Evolutionary conservation across 805 yeast species (phyloP).

Genomic region (Lipomyces mesembrius): DNA sequence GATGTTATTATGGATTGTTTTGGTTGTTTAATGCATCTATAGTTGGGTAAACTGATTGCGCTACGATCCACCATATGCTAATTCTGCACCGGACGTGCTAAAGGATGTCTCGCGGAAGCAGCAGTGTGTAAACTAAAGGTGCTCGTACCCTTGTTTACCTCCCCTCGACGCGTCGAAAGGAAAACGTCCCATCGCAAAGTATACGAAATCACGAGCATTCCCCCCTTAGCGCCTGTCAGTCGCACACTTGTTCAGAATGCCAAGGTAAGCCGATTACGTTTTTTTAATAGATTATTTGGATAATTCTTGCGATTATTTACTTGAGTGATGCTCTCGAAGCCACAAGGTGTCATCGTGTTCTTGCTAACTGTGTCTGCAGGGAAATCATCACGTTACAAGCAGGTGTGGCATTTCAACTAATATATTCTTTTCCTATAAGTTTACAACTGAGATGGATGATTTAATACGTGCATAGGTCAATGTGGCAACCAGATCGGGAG

Average conservation of each 20-base stretch:
- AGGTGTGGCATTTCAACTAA: conserved; percentile 18
- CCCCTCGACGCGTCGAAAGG: neutral
- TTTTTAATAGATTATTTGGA: neutral
- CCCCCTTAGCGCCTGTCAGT: neutral
- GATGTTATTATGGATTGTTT: neutral
- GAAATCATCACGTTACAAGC: conserved; percentile 43
- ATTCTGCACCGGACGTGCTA: too few relatives aligned
- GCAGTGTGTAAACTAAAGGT: neutral
- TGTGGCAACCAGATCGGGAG: conserved; percentile 97
- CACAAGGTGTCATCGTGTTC: neutral
- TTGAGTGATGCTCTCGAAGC: neutral
- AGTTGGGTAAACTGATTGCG: neutral
- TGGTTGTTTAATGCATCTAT: too few relatives aligned
- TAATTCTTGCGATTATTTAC: neutral
- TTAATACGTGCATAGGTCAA: conserved; percentile 58
- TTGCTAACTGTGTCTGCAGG: conserved; percentile 15
- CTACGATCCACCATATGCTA: neutral
- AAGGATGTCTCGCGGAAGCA: neutral
- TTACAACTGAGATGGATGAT: conserved; percentile 2
- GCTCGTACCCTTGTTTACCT: conserved; percentile 19
- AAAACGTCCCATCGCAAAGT: neutral
- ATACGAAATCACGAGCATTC: neutral
- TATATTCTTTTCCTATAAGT: neutral
- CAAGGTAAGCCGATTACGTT: conserved; percentile 15
- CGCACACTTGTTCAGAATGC: conserved; percentile 10